A percentile compares a stretch with the other conserved stretches of the same genome.
Evolutionary conservation across 73 alveolate species (phyloP).

Genomic region (Diophrys appendiculata): DNA sequence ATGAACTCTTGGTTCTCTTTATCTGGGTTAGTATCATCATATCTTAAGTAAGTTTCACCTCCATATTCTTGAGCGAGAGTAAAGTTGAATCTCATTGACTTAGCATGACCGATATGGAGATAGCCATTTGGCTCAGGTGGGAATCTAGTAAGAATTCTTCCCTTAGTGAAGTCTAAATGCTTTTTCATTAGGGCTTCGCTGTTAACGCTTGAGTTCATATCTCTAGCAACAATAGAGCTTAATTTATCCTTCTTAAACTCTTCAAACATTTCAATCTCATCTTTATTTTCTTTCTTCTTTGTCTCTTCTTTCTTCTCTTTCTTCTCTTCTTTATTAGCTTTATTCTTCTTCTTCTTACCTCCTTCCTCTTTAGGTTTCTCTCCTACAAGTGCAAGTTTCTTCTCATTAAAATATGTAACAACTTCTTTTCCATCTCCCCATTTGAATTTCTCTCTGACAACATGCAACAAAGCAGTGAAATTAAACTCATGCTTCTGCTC

Average conservation of each 20-base stretch:
- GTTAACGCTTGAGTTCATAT: constrained; percentile 73
- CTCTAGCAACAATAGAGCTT: constrained; percentile 88
- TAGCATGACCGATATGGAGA: constrained; percentile 99
- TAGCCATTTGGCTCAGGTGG: constrained; percentile 99
- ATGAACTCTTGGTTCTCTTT: constrained; percentile 96
- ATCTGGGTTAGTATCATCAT: constrained; percentile 99
- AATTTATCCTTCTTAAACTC: constrained; percentile 60
- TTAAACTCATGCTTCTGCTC: constrained; percentile 72
- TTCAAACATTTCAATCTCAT: constrained; percentile 39
- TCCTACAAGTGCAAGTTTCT: constrained; percentile 72
- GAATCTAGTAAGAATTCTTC: constrained; percentile 96
- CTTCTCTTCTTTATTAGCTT: constrained; percentile 45
- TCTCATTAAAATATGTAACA: constrained; percentile 75
- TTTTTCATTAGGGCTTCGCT: constrained; percentile 85
- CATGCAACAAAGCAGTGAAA: constrained; percentile 67
- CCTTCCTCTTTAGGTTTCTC: constrained; percentile 76
- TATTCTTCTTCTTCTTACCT: constrained; percentile 68
- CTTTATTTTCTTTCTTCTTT: constrained; percentile 54
- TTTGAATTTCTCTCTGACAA: constrained; percentile 67
- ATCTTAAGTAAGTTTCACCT: constrained; percentile 93
- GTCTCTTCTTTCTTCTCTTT: constrained; percentile 58
- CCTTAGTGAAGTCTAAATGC: constrained; percentile 80
- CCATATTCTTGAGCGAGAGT: constrained; percentile 88
- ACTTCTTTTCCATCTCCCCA: constrained; percentile 86
- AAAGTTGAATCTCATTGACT: constrained; percentile 98